These are phyloP conservation scores for Nidularia sp. DNA, from an alignment of 768 basidiomycete species.

Conservation along the genomic window DNA sequence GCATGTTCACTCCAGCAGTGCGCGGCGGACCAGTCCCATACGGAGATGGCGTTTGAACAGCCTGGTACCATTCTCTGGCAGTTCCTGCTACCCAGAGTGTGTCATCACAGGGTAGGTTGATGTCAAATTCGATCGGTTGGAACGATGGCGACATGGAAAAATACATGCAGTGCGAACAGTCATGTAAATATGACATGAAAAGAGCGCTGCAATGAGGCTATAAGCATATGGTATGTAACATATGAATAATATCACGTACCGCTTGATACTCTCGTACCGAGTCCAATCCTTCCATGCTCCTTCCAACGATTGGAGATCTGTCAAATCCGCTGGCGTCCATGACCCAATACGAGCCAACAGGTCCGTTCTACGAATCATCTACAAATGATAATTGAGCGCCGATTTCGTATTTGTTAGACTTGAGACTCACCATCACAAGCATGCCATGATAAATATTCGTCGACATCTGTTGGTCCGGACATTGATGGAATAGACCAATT, in stretches of 20 bases:
- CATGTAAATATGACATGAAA: slow-evolving; percentile 51
- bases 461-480: slow-evolving; percentile 38
- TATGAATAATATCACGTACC: slow-evolving; percentile 27
- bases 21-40: slow-evolving; percentile 32
- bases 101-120: slow-evolving; percentile 55
- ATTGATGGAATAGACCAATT: slow-evolving; percentile 53
- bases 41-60: slow-evolving; percentile 33
- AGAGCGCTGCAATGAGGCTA: slow-evolving; percentile 29
- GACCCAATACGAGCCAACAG: slow-evolving; percentile 36
- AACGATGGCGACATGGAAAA: slow-evolving; percentile 47
- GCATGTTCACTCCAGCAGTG: slow-evolving; percentile 33
- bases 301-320: slow-evolving; percentile 29
- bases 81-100: slow-evolving; percentile 47
- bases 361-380: slow-evolving; percentile 46
- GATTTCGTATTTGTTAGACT: too few species aligned
- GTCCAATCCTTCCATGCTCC: slow-evolving; percentile 55
- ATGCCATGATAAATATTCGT: slow-evolving; percentile 56
- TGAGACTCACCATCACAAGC: slow-evolving; percentile 49
- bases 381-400: not conserved
- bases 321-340: slow-evolving; percentile 40
- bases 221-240: not conserved
- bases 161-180: slow-evolving; percentile 52
- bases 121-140: slow-evolving; percentile 39
- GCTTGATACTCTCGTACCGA: slow-evolving; percentile 51
- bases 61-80: slow-evolving; percentile 44